Base-by-base conservation (phyloP, 139 green algal genomes). In the Closterium sp. region DNA sequence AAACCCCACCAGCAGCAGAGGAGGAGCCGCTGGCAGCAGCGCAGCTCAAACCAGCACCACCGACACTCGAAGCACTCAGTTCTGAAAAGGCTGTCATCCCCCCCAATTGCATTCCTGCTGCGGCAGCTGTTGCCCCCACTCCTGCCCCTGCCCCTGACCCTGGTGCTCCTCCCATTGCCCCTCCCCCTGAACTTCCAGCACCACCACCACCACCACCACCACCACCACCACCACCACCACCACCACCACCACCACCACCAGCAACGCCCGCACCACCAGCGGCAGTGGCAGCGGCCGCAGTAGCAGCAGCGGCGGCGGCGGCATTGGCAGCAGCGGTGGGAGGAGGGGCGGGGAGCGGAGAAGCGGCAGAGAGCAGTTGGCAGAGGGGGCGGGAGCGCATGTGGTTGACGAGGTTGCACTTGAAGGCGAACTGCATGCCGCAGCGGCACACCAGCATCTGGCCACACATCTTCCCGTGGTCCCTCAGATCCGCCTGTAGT, bases 371-470 rank as follows among this genome's bases (percentile, higher is more conserved):
- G 55, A 76, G 55, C 16, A 76, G 55, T 76, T 90, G 33, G 69
- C 91, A 93, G 16, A 64, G 31, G 30, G 88, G 88, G 23, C 89
- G 33, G 25, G 33, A 33, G 66, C 81, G 94, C 88, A 87, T 93
- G 69, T 93, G 91, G 25, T 76, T 35, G 33, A 92, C 88, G 6
- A 94, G 90, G 89, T 94, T 94, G 89, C 91, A 94, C 88, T 92
- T 89, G 85, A 91, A 94, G 23, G 90, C 85, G 33, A 94, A 94
- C 28, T 76, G 35, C 33, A 92, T 89, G n/a, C 64, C 64, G 55
- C 91, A 94, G 28, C 28, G 28, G n/a, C 91, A 94, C 88, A 89
- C 34, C 19, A 94, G 33, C 33, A 32, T 85, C 84, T 93, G 34
- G 10, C 90, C 90, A 43, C 91, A 94, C 33, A 89, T 33, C 85